These are phyloP conservation scores for Geranium rotundifolium DNA, from an alignment of 345 rosid species.

Conservation along the genomic window DNA sequence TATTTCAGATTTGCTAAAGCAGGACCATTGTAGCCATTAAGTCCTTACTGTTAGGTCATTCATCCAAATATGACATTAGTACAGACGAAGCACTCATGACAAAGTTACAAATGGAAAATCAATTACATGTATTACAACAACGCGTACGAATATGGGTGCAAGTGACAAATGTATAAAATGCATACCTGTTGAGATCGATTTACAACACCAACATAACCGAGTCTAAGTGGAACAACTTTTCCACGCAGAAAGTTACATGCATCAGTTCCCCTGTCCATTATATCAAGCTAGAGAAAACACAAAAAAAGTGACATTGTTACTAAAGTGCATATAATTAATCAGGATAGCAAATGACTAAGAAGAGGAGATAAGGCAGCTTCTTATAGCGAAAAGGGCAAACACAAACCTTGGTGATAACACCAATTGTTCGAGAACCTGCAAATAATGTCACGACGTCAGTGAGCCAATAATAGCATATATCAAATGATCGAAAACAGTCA, in stretches of 20 bases:
- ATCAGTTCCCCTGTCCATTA: slow-evolving; percentile 63
- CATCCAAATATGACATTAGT: too few species aligned
- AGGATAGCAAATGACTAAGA: background rate
- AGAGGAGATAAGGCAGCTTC: background rate
- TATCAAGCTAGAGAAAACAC: slow-evolving; percentile 45
- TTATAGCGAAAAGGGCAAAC: slow-evolving; percentile 1
- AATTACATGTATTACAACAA: background rate
- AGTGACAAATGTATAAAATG: background rate
- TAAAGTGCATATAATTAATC: slow-evolving; percentile 7
- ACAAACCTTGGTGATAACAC: slow-evolving; percentile 60
- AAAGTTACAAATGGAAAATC: too few species aligned
- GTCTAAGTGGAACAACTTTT: slow-evolving; percentile 46
- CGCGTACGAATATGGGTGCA: background rate
- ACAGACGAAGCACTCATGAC: too few species aligned
- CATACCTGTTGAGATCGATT: slow-evolving; percentile 65
- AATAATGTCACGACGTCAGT: slow-evolving; percentile 7
- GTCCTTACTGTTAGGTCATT: too few species aligned
- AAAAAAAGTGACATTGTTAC: slow-evolving; percentile 4
- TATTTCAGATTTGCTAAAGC: too few species aligned
- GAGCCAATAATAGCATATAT: background rate
- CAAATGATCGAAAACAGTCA: background rate
- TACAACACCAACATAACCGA: slow-evolving; percentile 63
- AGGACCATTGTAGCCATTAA: too few species aligned
- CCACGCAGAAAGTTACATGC: slow-evolving; percentile 56
- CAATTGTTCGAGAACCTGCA: slow-evolving; percentile 58